Conservation (phyloP, 768 basidiomycete species). For the Lentinus tigrinus region DNA sequence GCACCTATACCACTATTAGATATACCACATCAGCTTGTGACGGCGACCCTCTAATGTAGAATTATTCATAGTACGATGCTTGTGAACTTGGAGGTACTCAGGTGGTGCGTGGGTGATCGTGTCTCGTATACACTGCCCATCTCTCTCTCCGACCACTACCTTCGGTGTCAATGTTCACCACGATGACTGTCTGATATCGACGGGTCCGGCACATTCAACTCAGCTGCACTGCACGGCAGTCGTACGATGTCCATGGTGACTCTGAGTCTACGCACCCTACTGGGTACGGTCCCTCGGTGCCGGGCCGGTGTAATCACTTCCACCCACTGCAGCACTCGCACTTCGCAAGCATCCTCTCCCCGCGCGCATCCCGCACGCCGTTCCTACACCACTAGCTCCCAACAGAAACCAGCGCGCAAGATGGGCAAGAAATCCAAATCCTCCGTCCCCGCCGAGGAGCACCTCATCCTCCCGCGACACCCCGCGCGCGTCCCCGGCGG, state of each 20-base stretch:
- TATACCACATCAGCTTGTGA: too few relatives aligned
- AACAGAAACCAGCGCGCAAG: neutral
- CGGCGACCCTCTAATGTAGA: too few relatives aligned
- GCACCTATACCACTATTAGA: too few relatives aligned
- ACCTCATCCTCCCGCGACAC: slow-evolving; percentile 34
- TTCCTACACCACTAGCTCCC: neutral
- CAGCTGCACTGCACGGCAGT: too few relatives aligned
- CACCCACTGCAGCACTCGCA: neutral
- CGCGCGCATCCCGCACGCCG: neutral
- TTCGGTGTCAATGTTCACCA: too few relatives aligned
- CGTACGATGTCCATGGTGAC: neutral
- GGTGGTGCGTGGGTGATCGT: too few relatives aligned
- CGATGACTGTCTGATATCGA: too few relatives aligned
- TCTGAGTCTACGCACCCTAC: neutral
- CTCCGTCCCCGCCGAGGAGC: slow-evolving; percentile 30
- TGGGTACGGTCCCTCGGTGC: neutral
- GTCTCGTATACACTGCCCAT: too few relatives aligned
- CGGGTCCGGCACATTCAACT: too few relatives aligned
- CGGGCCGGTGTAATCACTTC: neutral
- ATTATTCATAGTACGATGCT: too few relatives aligned
- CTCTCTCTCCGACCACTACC: too few relatives aligned
- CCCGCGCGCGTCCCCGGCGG: slow-evolving; percentile 8
- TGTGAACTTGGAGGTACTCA: too few relatives aligned
- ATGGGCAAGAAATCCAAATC: slow-evolving; percentile 41
- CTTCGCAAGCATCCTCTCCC: neutral